A percentile compares a stretch with the other conserved stretches of the same genome.
Conservation (phyloP, 169 alveolate genomes). For the Plasmodium yoelii region DNA sequence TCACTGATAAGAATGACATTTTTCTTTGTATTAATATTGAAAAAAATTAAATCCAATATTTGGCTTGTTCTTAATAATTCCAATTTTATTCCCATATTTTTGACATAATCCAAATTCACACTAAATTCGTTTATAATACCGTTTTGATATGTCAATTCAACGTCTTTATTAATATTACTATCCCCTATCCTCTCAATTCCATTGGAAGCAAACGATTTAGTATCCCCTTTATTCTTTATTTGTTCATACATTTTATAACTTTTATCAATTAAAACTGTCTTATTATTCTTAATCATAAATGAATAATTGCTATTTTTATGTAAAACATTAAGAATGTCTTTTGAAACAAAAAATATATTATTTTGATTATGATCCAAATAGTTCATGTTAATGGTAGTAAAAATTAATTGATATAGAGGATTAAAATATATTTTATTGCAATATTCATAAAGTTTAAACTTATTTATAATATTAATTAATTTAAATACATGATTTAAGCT, state of each 20-base stretch:
- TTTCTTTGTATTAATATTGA: conserved; percentile 36
- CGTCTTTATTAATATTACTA: no score
- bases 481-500: conserved; percentile 38
- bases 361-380: conserved; percentile 2
- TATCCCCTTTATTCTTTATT: background rate
- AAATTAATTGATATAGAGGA: conserved; percentile 51
- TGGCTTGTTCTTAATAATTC: conserved; percentile 55
- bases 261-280: conserved; percentile 25
- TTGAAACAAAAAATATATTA: background rate
- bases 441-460: conserved; percentile 51
- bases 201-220: background rate
- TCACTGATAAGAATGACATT: conserved; percentile 50
- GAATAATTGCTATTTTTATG: conserved; percentile 19
- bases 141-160: no score
- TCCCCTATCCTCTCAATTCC: background rate
- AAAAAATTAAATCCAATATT: conserved; percentile 62
- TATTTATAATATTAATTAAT: conserved; percentile 57
- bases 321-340: background rate
- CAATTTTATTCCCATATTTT: conserved; percentile 17
- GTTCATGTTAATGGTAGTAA: background rate
- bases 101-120: background rate
- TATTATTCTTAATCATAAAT: conserved; percentile 36
- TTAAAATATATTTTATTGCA: conserved; percentile 41
- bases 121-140: background rate
- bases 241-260: background rate